Conservation (phyloP, 306 rosid species). For the Calophaca sinica region DNA sequence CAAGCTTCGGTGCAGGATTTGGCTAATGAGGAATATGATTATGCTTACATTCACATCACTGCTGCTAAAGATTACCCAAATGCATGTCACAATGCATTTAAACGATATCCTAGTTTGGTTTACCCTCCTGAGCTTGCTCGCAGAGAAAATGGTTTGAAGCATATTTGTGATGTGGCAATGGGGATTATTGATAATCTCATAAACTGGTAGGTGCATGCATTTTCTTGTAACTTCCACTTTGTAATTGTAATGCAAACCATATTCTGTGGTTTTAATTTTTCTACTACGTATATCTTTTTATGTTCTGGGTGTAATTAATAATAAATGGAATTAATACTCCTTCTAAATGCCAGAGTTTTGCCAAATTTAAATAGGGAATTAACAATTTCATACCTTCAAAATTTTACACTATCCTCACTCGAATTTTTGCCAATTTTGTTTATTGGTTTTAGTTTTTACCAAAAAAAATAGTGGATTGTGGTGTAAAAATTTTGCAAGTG, state of each 20-base stretch:
- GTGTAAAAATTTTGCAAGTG: constrained; percentile 1
- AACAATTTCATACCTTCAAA: background rate
- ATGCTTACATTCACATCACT: constrained; percentile 73
- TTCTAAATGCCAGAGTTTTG: background rate
- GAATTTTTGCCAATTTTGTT: too few relatives aligned
- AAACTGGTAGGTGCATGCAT: constrained; percentile 48
- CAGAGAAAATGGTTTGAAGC: constrained; percentile 78
- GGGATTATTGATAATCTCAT: constrained; percentile 80
- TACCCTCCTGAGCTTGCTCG: constrained; percentile 72
- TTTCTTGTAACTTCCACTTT: constrained; percentile 11
- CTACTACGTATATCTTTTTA: background rate
- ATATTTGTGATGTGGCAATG: constrained; percentile 80
- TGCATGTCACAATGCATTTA: constrained; percentile 77
- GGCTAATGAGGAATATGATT: constrained; percentile 67
- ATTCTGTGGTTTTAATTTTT: constrained; percentile 20
- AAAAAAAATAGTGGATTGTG: background rate
- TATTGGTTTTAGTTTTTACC: background rate
- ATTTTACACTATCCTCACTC: background rate
- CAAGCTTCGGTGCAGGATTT: constrained; percentile 65
- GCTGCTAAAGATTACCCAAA: constrained; percentile 91
- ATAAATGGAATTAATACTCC: background rate
- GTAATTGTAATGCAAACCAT: constrained; percentile 38
- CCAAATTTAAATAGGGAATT: too few relatives aligned
- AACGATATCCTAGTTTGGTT: constrained; percentile 51
- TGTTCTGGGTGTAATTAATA: background rate